Percentiles rank a stretch among this genome's conserved stretches.
Evolutionary conservation across 1,284 basidiomycete genomes (phyloP).

Genomic region (Cryptococcus wingfieldii): DNA sequence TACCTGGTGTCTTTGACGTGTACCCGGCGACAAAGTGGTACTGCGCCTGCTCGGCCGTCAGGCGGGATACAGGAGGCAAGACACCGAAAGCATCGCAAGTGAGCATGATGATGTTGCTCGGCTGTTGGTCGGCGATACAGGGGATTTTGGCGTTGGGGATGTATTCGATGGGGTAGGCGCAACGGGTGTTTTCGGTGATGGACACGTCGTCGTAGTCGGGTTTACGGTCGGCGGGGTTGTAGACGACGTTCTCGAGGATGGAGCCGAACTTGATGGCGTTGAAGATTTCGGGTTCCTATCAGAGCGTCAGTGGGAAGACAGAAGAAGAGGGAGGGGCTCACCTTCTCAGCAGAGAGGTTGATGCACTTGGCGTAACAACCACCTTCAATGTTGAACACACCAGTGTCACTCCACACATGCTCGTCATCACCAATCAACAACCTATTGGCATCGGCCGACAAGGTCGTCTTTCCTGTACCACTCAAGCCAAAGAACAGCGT

Average conservation of each 20-base stretch:
- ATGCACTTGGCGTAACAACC: slow-evolving; percentile 99
- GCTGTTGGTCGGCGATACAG: slow-evolving; percentile 76
- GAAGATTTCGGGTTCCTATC: slow-evolving; percentile 91
- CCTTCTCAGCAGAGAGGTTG: slow-evolving; percentile 86
- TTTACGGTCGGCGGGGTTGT: slow-evolving; percentile 77
- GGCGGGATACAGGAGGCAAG: slow-evolving; percentile 88
- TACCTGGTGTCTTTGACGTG: slow-evolving; percentile 84
- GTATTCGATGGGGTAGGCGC: slow-evolving; percentile 94
- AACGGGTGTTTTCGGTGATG: slow-evolving; percentile 99
- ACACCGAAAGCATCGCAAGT: slow-evolving; percentile 99
- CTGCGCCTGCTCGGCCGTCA: slow-evolving; percentile 90
- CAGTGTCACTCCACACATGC: slow-evolving; percentile 95
- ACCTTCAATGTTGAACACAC: slow-evolving; percentile 99
- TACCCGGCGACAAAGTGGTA: slow-evolving; percentile 97
- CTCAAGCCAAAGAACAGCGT: slow-evolving; percentile 99
- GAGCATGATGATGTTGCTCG: slow-evolving; percentile 89
- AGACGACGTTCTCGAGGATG: slow-evolving; percentile 99
- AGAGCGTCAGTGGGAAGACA: slow-evolving; percentile 2
- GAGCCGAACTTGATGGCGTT: slow-evolving; percentile 92
- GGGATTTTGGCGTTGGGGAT: slow-evolving; percentile 95
- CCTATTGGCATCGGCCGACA: slow-evolving; percentile 87
- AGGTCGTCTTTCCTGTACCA: slow-evolving; percentile 96
- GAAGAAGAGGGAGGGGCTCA: slow-evolving; percentile 3
- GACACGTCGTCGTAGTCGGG: slow-evolving; percentile 95
- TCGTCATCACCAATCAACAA: slow-evolving; percentile 94